Conservation (phyloP, 768 basidiomycete genomes). For the Coprinellus micaceus region DNA sequence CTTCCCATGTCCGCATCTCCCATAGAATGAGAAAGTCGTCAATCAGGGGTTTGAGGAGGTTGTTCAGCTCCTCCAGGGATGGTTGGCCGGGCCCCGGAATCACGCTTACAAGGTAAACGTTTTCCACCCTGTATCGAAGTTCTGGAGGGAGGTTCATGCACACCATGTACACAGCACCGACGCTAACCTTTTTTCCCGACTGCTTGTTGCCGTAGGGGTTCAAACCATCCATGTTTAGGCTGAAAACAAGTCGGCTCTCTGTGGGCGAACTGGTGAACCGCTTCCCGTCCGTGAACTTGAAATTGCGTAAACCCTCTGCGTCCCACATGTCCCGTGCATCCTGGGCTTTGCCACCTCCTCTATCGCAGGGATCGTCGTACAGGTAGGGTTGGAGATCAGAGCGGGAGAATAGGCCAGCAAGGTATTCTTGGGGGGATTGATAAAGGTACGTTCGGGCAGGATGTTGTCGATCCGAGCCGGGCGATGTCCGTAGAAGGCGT, state of each 20-base stretch:
- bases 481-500: not conserved
- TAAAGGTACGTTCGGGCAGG: not conserved
- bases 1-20: slow-evolving; percentile 19
- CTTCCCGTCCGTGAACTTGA: slow-evolving; percentile 3
- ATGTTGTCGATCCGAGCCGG: not conserved
- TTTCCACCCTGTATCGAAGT: slow-evolving; percentile 15
- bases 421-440: slow-evolving; percentile 21
- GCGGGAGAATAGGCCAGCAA: slow-evolving; percentile 17
- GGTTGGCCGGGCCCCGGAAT: slow-evolving; percentile 21
- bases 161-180: slow-evolving; percentile 23
- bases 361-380: not conserved
- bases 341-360: not conserved
- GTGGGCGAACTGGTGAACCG: slow-evolving; percentile 10
- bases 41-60: slow-evolving; percentile 30
- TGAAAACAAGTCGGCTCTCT: slow-evolving; percentile 21
- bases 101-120: slow-evolving; percentile 22
- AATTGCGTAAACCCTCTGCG: not conserved
- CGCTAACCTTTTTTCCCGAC: slow-evolving; percentile 20
- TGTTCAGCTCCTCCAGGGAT: slow-evolving; percentile 26
- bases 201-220: slow-evolving; percentile 26
- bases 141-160: slow-evolving; percentile 31
- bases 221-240: slow-evolving; percentile 28
- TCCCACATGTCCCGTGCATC: slow-evolving; percentile 2
- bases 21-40: slow-evolving; percentile 29
- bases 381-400: slow-evolving; percentile 16